Conservation (phyloP, 306 rosid genomes). For the Heteromeles arbutifolia region DNA sequence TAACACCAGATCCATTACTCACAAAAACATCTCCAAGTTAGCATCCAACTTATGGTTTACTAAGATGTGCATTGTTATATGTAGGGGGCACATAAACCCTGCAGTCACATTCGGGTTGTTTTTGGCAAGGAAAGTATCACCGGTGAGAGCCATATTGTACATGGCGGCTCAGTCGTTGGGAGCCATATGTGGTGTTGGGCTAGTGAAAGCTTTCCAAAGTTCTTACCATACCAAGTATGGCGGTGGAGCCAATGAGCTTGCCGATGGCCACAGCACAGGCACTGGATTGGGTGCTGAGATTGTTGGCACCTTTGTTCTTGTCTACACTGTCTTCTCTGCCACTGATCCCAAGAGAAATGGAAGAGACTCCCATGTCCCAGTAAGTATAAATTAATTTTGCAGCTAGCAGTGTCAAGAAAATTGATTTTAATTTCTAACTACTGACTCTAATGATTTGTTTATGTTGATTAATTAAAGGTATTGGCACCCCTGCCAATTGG, state of each 20-base stretch:
- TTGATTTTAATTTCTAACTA: neutral
- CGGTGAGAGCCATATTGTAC: conserved; percentile 30
- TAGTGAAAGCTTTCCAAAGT: conserved; percentile 33
- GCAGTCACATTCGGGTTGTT: conserved; percentile 42
- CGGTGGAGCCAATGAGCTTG: conserved; percentile 36
- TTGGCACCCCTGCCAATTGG: conserved; percentile 51
- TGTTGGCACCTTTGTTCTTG: conserved; percentile 41
- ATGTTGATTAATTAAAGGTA: conserved; percentile 11
- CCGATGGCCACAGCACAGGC: conserved; percentile 18
- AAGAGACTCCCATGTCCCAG: conserved; percentile 37
- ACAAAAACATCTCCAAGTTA: neutral
- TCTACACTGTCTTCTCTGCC: conserved; percentile 47
- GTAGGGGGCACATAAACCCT: conserved; percentile 52
- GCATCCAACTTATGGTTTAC: neutral
- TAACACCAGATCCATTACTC: neutral
- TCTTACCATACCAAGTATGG: conserved; percentile 23
- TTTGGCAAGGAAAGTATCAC: conserved; percentile 33
- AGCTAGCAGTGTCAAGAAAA: neutral
- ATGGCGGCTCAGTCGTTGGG: conserved; percentile 42
- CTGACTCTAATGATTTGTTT: neutral
- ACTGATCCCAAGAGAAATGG: conserved; percentile 46
- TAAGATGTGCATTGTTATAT: neutral
- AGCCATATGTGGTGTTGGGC: conserved; percentile 37
- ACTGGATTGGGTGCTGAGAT: conserved; percentile 41
- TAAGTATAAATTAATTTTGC: conserved; percentile 1